These are phyloP conservation scores for Tolypocladium album DNA, from an alignment of 2,329 filamentous ascomycete genomes.

Conservation along the genomic window DNA sequence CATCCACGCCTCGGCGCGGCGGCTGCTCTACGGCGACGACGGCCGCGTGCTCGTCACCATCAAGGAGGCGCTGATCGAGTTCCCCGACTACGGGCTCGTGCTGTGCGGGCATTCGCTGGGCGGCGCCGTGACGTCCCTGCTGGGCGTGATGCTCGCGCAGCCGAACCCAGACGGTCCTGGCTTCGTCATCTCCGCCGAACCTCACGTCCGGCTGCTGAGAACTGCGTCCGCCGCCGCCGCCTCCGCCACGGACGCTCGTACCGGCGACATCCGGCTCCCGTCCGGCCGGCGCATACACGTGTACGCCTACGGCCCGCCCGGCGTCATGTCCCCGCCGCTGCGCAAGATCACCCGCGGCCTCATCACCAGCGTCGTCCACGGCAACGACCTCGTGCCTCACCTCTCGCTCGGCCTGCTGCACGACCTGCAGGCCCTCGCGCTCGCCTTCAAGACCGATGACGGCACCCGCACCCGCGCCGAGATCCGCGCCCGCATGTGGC, in stretches of 20 bases:
- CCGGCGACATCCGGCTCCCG: conserved; percentile 42
- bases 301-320: conserved; percentile 67
- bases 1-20: conserved; percentile 59
- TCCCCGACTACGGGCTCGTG: conserved; percentile 58
- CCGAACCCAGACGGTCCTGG: conserved; percentile 42
- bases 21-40: conserved; percentile 57
- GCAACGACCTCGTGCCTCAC: conserved; percentile 62
- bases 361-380: conserved; percentile 65
- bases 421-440: conserved; percentile 61
- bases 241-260: conserved; percentile 11
- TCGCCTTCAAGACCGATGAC: conserved; percentile 64
- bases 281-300: conserved; percentile 63
- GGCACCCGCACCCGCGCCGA: conserved; percentile 48
- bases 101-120: conserved; percentile 61
- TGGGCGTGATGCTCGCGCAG: conserved; percentile 61
- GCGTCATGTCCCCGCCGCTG: conserved; percentile 60
- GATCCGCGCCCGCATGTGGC: conserved; percentile 56
- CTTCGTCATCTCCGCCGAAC: conserved; percentile 50
- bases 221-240: conserved; percentile 14
- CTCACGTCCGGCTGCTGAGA: conserved; percentile 30
- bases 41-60: conserved; percentile 57
- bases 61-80: conserved; percentile 53
- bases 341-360: conserved; percentile 61
- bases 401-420: conserved; percentile 65
- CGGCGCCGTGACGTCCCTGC: conserved; percentile 57